Conservation (phyloP, 805 yeast genomes). For the Teunomyces funiuensis region DNA sequence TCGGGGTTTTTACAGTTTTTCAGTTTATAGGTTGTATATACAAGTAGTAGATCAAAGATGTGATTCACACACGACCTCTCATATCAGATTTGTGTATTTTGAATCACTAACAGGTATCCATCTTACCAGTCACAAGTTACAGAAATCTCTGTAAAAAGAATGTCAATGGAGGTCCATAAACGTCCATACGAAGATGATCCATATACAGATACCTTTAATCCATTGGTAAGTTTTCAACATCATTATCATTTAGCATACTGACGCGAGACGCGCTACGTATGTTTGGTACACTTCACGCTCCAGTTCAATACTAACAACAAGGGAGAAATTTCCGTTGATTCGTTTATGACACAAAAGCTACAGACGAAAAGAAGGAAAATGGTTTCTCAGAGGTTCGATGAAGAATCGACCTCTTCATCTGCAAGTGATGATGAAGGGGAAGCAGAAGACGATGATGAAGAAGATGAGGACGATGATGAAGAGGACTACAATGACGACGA, state of each 20-base stretch:
- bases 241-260: background rate
- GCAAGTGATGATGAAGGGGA: slow-evolving; percentile 2
- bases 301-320: slow-evolving; percentile 5
- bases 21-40: too few species aligned
- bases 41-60: too few species aligned
- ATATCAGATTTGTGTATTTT: too few species aligned
- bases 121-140: too few species aligned
- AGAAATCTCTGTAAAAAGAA: background rate
- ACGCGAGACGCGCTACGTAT: background rate
- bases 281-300: background rate
- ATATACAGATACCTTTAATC: background rate
- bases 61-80: background rate
- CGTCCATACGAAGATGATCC: background rate
- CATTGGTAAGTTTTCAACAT: background rate
- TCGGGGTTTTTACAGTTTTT: too few species aligned
- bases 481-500: slow-evolving; percentile 19
- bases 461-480: slow-evolving; percentile 14
- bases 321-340: slow-evolving; percentile 10
- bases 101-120: too few species aligned
- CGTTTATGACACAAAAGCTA: slow-evolving; percentile 12
- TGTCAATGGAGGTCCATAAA: background rate
- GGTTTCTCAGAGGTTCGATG: slow-evolving; percentile 8
- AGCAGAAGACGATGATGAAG: slow-evolving; percentile 12
- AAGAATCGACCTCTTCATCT: background rate
- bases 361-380: slow-evolving; percentile 4